phyloP scores from a whole-genome alignment of 140 eudicot genomes.

The Cichorium intybus region DNA sequence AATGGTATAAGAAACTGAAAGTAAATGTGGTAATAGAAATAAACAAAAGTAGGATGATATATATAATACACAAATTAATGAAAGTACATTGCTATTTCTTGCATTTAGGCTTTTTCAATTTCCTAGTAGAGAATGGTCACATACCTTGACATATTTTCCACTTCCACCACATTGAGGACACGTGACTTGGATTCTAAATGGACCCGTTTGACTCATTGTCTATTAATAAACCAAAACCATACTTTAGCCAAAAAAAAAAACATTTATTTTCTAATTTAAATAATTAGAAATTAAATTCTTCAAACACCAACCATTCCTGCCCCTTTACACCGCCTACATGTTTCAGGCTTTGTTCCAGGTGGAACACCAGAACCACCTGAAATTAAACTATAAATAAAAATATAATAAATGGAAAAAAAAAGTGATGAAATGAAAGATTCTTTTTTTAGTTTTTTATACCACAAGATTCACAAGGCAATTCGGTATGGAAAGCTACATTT shows the following conservation, averaged over 20 bases:
- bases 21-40: neutral
- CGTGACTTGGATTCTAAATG: conserved; percentile 22
- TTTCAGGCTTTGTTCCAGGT: conserved; percentile 79
- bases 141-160: conserved; percentile 45
- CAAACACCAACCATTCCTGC: conserved; percentile 55
- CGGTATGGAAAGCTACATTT: conserved; percentile 49
- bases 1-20: neutral
- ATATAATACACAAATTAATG: too few relatives aligned
- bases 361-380: conserved; percentile 82
- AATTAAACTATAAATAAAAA: neutral
- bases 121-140: neutral
- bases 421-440: neutral
- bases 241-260: conserved; percentile 9
- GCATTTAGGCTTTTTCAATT: neutral
- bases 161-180: conserved; percentile 42
- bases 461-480: conserved; percentile 62
- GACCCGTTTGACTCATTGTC: conserved; percentile 25
- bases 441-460: conserved; percentile 40
- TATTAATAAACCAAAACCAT: neutral
- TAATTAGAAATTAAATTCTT: neutral
- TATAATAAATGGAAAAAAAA: neutral
- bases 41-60: neutral
- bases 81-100: too few relatives aligned
- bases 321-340: conserved; percentile 75
- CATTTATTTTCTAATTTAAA: neutral